Conservation (phyloP, 371 early-diverging fungal genomes). For the Batrachochytrium dendrobatidis region DNA sequence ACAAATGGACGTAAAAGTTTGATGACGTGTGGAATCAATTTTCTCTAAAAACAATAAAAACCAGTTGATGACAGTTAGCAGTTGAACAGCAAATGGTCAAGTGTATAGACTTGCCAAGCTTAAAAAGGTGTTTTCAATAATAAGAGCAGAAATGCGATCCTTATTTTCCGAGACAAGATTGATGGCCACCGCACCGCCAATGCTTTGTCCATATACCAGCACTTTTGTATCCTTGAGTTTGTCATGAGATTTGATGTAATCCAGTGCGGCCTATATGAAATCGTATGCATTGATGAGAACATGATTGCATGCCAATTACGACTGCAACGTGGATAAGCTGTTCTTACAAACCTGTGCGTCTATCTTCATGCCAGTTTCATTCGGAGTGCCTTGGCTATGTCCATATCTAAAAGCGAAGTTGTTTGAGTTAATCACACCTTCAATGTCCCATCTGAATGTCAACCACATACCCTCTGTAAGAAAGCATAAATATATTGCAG, state of each 20-base stretch:
- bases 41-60: constrained; percentile 44
- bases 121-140: constrained; percentile 93
- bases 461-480: constrained; percentile 76
- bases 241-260: constrained; percentile 68
- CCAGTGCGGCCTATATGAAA: constrained; percentile 62
- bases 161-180: constrained; percentile 63
- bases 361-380: constrained; percentile 76
- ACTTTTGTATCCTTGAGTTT: constrained; percentile 64
- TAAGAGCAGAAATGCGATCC: constrained; percentile 67
- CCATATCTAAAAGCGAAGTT: constrained; percentile 61
- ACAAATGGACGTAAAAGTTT: constrained; percentile 63
- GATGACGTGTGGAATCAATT: constrained; percentile 78
- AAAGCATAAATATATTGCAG: constrained; percentile 88
- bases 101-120: constrained; percentile 61
- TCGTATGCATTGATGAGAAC: background rate
- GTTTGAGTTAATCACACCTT: background rate
- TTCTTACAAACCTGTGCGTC: constrained; percentile 75
- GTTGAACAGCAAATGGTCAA: background rate
- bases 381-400: constrained; percentile 73
- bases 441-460: background rate
- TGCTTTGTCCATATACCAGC: constrained; percentile 88
- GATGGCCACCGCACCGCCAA: constrained; percentile 97
- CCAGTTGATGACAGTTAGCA: background rate
- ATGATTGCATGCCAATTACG: background rate
- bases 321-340: background rate